phyloP scores from a whole-genome alignment of 306 rosid genomes.

The Gastrolobium villosum region DNA sequence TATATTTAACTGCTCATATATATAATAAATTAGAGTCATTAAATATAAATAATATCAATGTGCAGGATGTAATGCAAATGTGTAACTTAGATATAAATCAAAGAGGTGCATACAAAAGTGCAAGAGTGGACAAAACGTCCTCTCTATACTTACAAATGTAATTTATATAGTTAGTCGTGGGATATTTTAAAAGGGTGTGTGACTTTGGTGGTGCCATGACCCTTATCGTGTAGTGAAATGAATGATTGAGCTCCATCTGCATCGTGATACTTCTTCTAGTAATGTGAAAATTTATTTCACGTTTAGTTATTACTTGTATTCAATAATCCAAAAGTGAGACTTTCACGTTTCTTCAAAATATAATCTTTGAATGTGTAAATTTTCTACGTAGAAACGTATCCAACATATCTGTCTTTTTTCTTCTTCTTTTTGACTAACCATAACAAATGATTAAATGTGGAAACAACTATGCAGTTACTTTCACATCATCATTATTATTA shows the following conservation, averaged over 20 bases:
- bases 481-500: not conserved
- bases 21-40: no score
- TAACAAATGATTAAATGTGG: not conserved
- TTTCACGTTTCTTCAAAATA: not conserved
- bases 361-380: not conserved
- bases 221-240: no score
- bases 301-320: not conserved
- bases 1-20: no score
- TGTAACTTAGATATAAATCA: no score
- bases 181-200: no score
- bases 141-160: no score
- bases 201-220: no score
- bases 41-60: no score
- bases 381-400: not conserved
- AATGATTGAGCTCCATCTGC: not conserved
- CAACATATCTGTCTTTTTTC: not conserved
- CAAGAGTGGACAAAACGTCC: no score
- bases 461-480: not conserved
- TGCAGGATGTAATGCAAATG: no score
- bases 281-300: not conserved
- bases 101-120: no score
- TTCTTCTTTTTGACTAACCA: not conserved
- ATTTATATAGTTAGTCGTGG: no score
- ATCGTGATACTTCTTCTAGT: constrained; percentile 2
- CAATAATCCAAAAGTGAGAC: not conserved